These are phyloP conservation scores for Ophiostoma fasciatum DNA, from an alignment of 2,329 filamentous ascomycete species.

Conservation along the genomic window DNA sequence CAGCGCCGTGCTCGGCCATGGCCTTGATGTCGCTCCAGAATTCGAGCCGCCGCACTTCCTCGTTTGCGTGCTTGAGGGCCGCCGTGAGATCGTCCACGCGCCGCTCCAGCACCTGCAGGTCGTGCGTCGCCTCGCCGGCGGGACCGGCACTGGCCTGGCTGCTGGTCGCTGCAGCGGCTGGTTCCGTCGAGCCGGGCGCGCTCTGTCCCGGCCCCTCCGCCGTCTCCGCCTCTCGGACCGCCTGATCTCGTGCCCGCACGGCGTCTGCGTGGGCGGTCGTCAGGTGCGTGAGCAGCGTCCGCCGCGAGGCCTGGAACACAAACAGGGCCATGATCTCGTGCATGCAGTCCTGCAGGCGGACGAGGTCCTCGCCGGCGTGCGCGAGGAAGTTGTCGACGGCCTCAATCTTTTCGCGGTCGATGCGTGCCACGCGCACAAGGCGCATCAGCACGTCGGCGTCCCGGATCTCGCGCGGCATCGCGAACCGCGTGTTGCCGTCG, in stretches of 20 bases:
- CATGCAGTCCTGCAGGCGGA: slow-evolving; percentile 61
- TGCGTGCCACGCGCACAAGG: slow-evolving; percentile 49
- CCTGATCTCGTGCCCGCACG: slow-evolving; percentile 14
- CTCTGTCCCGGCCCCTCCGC: too few relatives aligned
- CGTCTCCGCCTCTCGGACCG: slow-evolving; percentile 4
- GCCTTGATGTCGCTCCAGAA: slow-evolving; percentile 78
- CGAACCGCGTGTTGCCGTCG: slow-evolving; percentile 37
- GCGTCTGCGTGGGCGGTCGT: slow-evolving; percentile 46
- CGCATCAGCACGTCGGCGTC: slow-evolving; percentile 56
- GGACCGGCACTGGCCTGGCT: neutral
- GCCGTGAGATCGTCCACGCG: slow-evolving; percentile 55
- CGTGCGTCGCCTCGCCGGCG: neutral
- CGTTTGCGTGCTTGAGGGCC: slow-evolving; percentile 62
- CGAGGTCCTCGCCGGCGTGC: slow-evolving; percentile 58
- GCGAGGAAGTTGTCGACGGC: slow-evolving; percentile 67
- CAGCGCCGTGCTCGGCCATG: slow-evolving; percentile 43
- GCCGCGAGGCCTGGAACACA: slow-evolving; percentile 77
- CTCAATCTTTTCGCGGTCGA: slow-evolving; percentile 86
- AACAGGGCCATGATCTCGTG: slow-evolving; percentile 75
- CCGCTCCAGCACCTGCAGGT: slow-evolving; percentile 11
- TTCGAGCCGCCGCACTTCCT: slow-evolving; percentile 65
- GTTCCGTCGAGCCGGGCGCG: slow-evolving; percentile 3
- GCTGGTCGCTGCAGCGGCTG: neutral
- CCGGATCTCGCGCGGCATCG: slow-evolving; percentile 28
- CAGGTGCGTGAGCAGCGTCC: slow-evolving; percentile 58